Base-by-base conservation (phyloP, 2,329 filamentous ascomycete genomes). In the Alternaria consortialis region DNA sequence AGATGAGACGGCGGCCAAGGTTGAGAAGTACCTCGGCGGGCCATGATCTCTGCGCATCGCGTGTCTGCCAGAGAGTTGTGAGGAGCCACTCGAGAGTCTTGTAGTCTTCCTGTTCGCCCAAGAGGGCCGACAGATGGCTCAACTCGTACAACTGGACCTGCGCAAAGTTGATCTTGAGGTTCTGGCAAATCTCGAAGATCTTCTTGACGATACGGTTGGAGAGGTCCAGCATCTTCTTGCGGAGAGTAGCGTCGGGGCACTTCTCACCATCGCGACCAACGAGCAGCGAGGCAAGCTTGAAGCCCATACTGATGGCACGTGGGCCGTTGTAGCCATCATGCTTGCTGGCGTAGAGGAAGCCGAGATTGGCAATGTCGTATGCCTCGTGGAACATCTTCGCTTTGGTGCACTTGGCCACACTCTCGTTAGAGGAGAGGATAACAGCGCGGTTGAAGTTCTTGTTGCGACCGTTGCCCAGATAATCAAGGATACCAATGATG, bases 1-100 rank as follows among this genome's bases (percentile, higher is more conserved):
- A 81, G 51, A 86, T 83, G 50, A 86, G 82, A 12, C 82, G 80
- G 42, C 82, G 82, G n/a, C 84, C 84, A 29, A 86, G 83, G 68
- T 80, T 80, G 58, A 86, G 80, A 20, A 86, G 78, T 4, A 83
- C 81, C 23, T 64, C 59, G 23, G 74, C 65, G 23, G 75, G 74
- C 75, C 75, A 77, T 8, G 72, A 69, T 56, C 72, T 69, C 48
- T 76, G 75, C 9, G 73, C 72, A 20, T 76, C 74, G 58, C 74
- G 70, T 0, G 74, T 76, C 39, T 71, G 69, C 78, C 78, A 80
- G 37, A 80, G 73, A 2, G 66, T 74, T 9, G 71, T 77, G 12
- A 80, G 72, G 1, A 80, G 72, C 73, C 73, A 75, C 64, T 78
- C 73, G 5, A 84, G 76, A 7, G 75, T 81, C 43, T 74, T 70